These are phyloP conservation scores for Periglandula ipomoeae DNA, from an alignment of 2,329 filamentous ascomycete genomes.

Conservation along the genomic window DNA sequence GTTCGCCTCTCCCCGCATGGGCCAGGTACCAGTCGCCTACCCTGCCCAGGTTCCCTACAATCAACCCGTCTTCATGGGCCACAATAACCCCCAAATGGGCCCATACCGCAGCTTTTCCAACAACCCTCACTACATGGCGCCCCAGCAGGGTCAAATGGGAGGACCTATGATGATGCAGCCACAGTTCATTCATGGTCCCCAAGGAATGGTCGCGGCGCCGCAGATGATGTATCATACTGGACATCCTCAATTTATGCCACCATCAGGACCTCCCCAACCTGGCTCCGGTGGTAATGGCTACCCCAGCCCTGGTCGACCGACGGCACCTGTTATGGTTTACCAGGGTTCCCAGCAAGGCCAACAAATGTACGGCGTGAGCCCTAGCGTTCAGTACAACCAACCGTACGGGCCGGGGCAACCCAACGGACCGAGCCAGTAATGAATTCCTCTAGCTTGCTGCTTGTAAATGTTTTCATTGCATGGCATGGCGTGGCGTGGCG, in stretches of 20 bases:
- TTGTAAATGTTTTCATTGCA: neutral
- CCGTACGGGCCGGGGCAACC: slow-evolving; percentile 64
- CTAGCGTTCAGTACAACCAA: slow-evolving; percentile 64
- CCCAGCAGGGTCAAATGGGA: slow-evolving; percentile 62
- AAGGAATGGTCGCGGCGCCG: slow-evolving; percentile 57
- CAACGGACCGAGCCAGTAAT: slow-evolving; percentile 59
- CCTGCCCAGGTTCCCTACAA: slow-evolving; percentile 62
- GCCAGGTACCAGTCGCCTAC: slow-evolving; percentile 61
- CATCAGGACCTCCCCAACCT: slow-evolving; percentile 44
- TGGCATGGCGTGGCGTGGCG: neutral
- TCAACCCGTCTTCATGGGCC: slow-evolving; percentile 64
- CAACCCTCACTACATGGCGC: slow-evolving; percentile 60
- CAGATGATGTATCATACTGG: slow-evolving; percentile 77
- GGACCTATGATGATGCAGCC: slow-evolving; percentile 76
- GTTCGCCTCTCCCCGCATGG: slow-evolving; percentile 74
- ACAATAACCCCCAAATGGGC: slow-evolving; percentile 59
- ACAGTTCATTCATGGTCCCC: slow-evolving; percentile 66
- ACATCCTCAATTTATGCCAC: slow-evolving; percentile 55
- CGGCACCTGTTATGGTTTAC: slow-evolving; percentile 86
- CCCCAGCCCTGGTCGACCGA: slow-evolving; percentile 74
- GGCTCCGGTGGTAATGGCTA: slow-evolving; percentile 66
- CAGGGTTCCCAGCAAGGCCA: slow-evolving; percentile 92
- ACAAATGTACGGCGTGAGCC: slow-evolving; percentile 66
- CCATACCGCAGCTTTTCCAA: slow-evolving; percentile 64
- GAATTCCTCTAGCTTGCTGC: neutral